phyloP scores from a whole-genome alignment of 257 asterid genomes.

The Solanum chaucha region DNA sequence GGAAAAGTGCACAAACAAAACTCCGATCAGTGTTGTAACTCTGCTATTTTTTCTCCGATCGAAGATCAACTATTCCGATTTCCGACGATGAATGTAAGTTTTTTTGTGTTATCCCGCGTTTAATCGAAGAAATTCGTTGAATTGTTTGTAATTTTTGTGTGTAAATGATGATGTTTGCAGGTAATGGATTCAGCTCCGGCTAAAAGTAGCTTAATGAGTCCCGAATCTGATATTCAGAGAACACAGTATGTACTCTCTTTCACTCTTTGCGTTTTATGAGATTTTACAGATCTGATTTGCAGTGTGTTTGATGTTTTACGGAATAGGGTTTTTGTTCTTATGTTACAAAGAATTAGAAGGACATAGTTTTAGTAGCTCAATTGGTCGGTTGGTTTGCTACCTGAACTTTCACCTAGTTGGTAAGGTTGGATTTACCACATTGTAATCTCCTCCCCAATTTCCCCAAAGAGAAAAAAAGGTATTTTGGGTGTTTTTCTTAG shows the following conservation, averaged over 20 bases:
- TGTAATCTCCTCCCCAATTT: too few relatives aligned
- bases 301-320: not conserved
- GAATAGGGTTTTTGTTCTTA: not conserved
- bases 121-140: not conserved
- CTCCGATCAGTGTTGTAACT: not conserved
- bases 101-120: not conserved
- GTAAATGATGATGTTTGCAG: constrained; percentile 11
- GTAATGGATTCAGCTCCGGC: constrained; percentile 42
- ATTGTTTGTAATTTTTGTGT: not conserved
- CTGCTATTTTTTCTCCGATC: not conserved
- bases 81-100: not conserved
- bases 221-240: constrained; percentile 63
- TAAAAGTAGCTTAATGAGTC: constrained; percentile 32
- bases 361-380: not conserved
- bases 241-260: constrained; percentile 44
- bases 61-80: not conserved
- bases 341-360: not conserved
- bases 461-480: too few relatives aligned
- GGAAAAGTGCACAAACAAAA: constrained; percentile 13
- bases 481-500: too few relatives aligned
- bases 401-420: not conserved
- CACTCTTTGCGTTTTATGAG: not conserved
- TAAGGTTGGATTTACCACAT: too few relatives aligned
- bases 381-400: not conserved
- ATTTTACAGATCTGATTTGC: not conserved